Percentiles rank a stretch among this genome's conserved stretches.
phyloP scores from a whole-genome alignment of 768 basidiomycete species.

The Tricholoma matsutake region DNA sequence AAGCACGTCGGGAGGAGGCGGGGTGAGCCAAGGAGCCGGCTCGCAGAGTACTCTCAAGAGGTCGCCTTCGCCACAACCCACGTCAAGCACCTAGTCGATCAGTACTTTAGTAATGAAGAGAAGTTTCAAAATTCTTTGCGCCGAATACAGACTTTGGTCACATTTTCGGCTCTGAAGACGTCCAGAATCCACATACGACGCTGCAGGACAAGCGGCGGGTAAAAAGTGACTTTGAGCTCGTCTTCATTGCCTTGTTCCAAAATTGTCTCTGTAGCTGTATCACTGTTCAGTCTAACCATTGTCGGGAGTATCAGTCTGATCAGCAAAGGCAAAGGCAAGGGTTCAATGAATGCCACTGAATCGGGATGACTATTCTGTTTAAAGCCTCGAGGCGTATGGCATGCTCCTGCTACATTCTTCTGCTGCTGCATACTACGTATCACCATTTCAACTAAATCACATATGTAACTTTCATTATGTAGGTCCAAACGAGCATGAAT shows the following conservation, averaged over 20 bases:
- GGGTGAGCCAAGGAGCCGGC: constrained; percentile 66
- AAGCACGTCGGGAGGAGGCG: constrained; percentile 36
- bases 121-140: neutral
- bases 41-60: constrained; percentile 68
- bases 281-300: constrained; percentile 5
- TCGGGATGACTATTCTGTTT: too few relatives aligned
- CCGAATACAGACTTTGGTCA: constrained; percentile 46
- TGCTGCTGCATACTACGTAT: too few relatives aligned
- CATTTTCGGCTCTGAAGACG: constrained; percentile 51
- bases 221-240: constrained; percentile 58
- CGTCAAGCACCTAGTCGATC: constrained; percentile 61
- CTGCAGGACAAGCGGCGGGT: constrained; percentile 65
- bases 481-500: neutral
- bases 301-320: neutral
- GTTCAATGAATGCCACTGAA: neutral
- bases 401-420: too few relatives aligned
- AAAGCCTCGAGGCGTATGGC: constrained; percentile 1
- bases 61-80: constrained; percentile 83
- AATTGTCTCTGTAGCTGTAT: constrained; percentile 7
- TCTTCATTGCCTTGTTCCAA: constrained; percentile 16
- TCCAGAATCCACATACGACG: constrained; percentile 71
- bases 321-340: neutral
- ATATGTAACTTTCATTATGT: neutral
- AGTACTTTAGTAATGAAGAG: constrained; percentile 1
- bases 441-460: too few relatives aligned